Evolutionary conservation across 176 grass and related monocot genomes (phyloP), one percentile per base, ranked within the genome.

Genomic region (Calamus simplicifolius): DNA sequence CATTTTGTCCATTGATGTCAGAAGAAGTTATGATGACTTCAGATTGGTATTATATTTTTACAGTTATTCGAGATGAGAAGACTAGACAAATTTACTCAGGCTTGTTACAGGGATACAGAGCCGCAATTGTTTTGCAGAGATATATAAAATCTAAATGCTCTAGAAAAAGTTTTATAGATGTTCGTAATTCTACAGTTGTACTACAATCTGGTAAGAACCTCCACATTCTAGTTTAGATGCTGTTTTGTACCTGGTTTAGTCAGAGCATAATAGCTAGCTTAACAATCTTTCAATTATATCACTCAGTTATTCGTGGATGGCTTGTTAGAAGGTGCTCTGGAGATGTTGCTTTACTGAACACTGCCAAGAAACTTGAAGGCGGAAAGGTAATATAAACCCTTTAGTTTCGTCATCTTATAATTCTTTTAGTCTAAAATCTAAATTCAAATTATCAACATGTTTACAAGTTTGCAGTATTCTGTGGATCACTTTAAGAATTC

Each of bases 41-140:
- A 76, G 19, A 29, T 50, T 80, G 57, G 17, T 51, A 66, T 1
- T 48, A 56, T 73, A 1, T 49, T 43, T 19, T 66, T 59, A 50
- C 77, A 97, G 93, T 88, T 70, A 78, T 97, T 69, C 78, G 87
- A 3, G 87, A 84, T 73, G 78, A 78, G 64, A 97, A 91, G 73
- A 73, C 81, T 48, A 90, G 93, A 3, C 66, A 43, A 60, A 69
- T 69, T 38, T 89, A 82, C 72, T 85, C 66, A 10, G 79, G 65
- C 56, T 54, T 88, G 63, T 25, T 29, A n/a, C 80, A 67, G 74
- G 88, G 84, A 52, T 75, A 83, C 18, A 80, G 84, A 69, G 87
- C 93, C 54, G 65, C 81, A 3, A 73, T 50, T 69, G 49, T 73
- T 75, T 69, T 97, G 35, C 87, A 97, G 73, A 82, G 62, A 88